Conservation (phyloP, 192 early-diverging fungal genomes). For the Mortierella claussenii region DNA sequence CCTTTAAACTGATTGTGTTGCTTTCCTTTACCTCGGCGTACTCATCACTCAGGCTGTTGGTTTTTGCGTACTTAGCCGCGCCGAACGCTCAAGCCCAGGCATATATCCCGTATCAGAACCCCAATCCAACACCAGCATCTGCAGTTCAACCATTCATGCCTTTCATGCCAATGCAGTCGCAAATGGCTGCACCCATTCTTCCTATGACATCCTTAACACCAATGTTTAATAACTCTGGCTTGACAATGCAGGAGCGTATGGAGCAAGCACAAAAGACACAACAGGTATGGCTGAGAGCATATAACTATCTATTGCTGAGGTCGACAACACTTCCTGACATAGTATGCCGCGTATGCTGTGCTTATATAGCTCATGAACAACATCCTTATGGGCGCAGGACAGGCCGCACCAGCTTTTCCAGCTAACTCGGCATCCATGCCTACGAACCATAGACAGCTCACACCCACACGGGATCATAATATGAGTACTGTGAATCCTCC, state of each 20-base stretch:
- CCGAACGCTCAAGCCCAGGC: too few species aligned
- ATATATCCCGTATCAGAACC: too few species aligned
- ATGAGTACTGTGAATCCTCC: background rate
- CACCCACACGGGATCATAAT: background rate
- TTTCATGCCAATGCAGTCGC: background rate
- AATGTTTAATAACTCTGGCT: background rate
- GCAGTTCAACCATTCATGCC: background rate
- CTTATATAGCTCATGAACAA: conserved; percentile 25
- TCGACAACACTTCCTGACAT: too few species aligned
- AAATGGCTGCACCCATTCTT: background rate
- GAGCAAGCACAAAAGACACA: conserved; percentile 39
- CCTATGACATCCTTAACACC: background rate
- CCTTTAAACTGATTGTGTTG: background rate
- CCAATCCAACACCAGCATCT: conserved; percentile 1
- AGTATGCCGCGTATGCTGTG: too few species aligned
- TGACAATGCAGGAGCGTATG: conserved; percentile 28
- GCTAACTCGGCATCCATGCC: background rate
- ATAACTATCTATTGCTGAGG: too few species aligned
- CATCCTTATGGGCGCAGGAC: conserved; percentile 19
- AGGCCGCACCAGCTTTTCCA: background rate
- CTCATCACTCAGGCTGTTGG: too few species aligned
- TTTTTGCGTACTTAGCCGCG: too few species aligned
- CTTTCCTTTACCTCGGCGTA: background rate
- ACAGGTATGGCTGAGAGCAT: conserved; percentile 5
- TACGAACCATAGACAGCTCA: background rate